These are phyloP conservation scores for Ustanciosporium gigantosporum DNA, from an alignment of 1,284 basidiomycete species.

Conservation along the genomic window DNA sequence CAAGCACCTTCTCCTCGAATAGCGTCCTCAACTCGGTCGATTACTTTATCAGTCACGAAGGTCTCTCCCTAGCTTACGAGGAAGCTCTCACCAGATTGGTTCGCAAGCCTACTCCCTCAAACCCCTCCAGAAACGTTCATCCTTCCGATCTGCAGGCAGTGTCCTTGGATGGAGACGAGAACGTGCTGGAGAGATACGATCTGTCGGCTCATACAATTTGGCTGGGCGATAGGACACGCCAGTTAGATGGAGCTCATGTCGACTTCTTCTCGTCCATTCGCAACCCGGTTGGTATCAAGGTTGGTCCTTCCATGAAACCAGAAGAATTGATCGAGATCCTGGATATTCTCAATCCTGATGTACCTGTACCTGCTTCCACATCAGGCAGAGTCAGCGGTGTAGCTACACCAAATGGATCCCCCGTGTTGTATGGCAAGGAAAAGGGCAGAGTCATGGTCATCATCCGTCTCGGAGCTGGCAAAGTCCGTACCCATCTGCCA, in stretches of 20 bases:
- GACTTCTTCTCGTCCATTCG: slow-evolving; percentile 79
- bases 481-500: slow-evolving; percentile 72
- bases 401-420: slow-evolving; percentile 10
- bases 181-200: slow-evolving; percentile 69
- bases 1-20: slow-evolving; percentile 65
- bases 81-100: slow-evolving; percentile 79
- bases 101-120: slow-evolving; percentile 22
- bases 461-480: slow-evolving; percentile 85
- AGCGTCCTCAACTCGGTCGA: slow-evolving; percentile 84
- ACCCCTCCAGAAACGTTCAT: slow-evolving; percentile 20
- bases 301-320: slow-evolving; percentile 81
- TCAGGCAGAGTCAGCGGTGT: slow-evolving; percentile 9
- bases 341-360: slow-evolving; percentile 77
- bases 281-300: slow-evolving; percentile 96
- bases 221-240: slow-evolving; percentile 96
- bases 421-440: slow-evolving; percentile 64
- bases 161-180: slow-evolving; percentile 22
- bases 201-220: slow-evolving; percentile 91
- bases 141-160: slow-evolving; percentile 11
- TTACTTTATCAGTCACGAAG: slow-evolving; percentile 93
- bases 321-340: slow-evolving; percentile 81
- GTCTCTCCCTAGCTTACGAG: slow-evolving; percentile 89
- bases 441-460: slow-evolving; percentile 85
- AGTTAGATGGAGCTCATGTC: slow-evolving; percentile 87
- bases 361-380: slow-evolving; percentile 12